phyloP scores from a whole-genome alignment of 2,329 filamentous ascomycete genomes.

The Cladophialophora bantiana region DNA sequence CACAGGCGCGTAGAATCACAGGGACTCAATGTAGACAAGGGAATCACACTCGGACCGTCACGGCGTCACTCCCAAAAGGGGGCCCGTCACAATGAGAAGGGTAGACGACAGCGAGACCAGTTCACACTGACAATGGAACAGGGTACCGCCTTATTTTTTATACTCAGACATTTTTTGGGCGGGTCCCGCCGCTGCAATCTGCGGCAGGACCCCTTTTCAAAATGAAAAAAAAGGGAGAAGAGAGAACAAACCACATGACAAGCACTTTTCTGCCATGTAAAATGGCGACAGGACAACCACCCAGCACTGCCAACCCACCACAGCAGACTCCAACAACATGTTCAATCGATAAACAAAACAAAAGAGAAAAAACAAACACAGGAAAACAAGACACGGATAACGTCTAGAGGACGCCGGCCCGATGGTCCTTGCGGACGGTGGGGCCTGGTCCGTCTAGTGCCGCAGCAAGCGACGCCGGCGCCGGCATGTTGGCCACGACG shows the following conservation, averaged over 20 bases:
- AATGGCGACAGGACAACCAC: background rate
- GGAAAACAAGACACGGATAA: background rate
- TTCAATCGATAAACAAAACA: background rate
- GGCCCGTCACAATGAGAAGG: background rate
- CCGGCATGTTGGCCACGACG: conserved; percentile 12
- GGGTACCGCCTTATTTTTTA: background rate
- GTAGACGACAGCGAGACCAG: background rate
- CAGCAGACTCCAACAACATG: background rate
- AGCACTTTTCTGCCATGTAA: background rate
- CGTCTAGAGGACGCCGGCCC: conserved; percentile 7
- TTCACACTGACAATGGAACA: background rate
- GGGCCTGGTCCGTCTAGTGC: background rate
- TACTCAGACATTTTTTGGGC: background rate
- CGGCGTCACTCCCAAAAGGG: background rate
- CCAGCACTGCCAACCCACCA: background rate
- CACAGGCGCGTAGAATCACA: background rate
- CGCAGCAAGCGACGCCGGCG: background rate
- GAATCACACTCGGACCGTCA: background rate
- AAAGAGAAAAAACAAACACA: background rate
- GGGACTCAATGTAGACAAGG: too few species aligned
- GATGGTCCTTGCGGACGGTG: background rate
- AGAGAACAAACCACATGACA: background rate
- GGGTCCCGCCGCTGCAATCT: background rate
- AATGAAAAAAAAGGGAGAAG: background rate
- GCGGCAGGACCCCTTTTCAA: background rate